These are phyloP conservation scores for Rhodosporidiobolus odoratus DNA, from an alignment of 768 basidiomycete genomes.

Conservation along the genomic window DNA sequence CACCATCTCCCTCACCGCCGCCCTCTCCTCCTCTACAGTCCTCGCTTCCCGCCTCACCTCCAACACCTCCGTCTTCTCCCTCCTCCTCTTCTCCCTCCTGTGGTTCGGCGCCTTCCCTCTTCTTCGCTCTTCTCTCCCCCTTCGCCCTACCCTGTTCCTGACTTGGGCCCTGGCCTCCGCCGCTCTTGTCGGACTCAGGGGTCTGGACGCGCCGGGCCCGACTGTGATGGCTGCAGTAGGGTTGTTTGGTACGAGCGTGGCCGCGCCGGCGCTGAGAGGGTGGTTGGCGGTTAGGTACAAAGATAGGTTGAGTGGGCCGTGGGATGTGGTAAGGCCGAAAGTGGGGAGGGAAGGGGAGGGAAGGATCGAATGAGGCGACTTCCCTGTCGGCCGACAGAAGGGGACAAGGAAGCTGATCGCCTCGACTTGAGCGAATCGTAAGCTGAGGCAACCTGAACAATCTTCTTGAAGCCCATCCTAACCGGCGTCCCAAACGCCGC, in stretches of 20 bases:
- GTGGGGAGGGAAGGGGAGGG: constrained; percentile 5
- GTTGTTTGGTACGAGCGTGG: constrained; percentile 59
- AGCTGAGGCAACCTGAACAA: no score
- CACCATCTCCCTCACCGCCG: constrained; percentile 55
- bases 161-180: constrained; percentile 51
- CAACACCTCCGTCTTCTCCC: constrained; percentile 79
- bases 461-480: no score
- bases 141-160: constrained; percentile 42
- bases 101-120: constrained; percentile 78
- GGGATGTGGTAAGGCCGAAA: constrained; percentile 53
- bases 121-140: constrained; percentile 45
- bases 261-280: constrained; percentile 26
- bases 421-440: no score
- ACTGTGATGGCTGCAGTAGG: constrained; percentile 53
- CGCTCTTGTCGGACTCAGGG: constrained; percentile 48
- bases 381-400: no score
- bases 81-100: constrained; percentile 77
- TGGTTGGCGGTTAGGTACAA: constrained; percentile 62
- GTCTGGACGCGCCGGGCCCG: constrained; percentile 44
- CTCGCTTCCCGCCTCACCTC: constrained; percentile 80
- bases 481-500: no score
- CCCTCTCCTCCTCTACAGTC: constrained; percentile 85
- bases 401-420: background rate
- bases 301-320: constrained; percentile 81
- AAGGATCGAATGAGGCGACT: no score